Percentiles rank a stretch among this genome's conserved stretches.
Conservation (phyloP, 495 filamentous ascomycete species). For the Beverwykella pulmonaria region DNA sequence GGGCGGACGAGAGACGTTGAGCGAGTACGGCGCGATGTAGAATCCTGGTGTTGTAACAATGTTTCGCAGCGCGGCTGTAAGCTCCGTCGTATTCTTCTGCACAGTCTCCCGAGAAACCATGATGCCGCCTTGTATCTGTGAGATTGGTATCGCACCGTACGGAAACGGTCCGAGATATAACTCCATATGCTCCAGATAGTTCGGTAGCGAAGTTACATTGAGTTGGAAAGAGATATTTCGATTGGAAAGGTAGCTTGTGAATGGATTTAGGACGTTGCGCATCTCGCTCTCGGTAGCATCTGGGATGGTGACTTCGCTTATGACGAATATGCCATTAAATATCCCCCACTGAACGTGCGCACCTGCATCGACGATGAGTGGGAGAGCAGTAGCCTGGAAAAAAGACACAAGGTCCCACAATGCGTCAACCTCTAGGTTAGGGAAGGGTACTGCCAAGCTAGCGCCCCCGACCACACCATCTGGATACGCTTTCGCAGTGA, state of each 20-base stretch:
- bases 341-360: conserved; percentile 17
- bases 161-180: conserved; percentile 15
- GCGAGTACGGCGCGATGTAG: conserved; percentile 13
- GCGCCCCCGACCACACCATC: conserved; percentile 2
- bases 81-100: not conserved
- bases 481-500: conserved; percentile 31
- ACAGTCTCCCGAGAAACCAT: conserved; percentile 9
- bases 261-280: not conserved
- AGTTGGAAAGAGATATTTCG: conserved; percentile 8
- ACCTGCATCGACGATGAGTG: conserved; percentile 27
- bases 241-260: conserved; percentile 6
- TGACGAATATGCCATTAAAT: not conserved
- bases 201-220: conserved; percentile 13
- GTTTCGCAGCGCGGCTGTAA: not conserved
- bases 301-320: conserved; percentile 13
- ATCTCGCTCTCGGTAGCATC: conserved; percentile 8
- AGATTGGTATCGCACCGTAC: not conserved
- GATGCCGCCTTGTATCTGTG: conserved; percentile 15
- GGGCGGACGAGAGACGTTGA: conserved; percentile 13
- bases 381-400: conserved; percentile 3
- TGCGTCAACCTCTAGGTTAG: not conserved
- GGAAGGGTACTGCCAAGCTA: not conserved
- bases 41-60: conserved; percentile 11
- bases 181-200: conserved; percentile 1
- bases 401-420: conserved; percentile 12